Percentiles rank a stretch among this genome's conserved stretches.
These are phyloP conservation scores for Trichosporon coremiiforme DNA, from an alignment of 1,284 basidiomycete species.

Conservation along the genomic window DNA sequence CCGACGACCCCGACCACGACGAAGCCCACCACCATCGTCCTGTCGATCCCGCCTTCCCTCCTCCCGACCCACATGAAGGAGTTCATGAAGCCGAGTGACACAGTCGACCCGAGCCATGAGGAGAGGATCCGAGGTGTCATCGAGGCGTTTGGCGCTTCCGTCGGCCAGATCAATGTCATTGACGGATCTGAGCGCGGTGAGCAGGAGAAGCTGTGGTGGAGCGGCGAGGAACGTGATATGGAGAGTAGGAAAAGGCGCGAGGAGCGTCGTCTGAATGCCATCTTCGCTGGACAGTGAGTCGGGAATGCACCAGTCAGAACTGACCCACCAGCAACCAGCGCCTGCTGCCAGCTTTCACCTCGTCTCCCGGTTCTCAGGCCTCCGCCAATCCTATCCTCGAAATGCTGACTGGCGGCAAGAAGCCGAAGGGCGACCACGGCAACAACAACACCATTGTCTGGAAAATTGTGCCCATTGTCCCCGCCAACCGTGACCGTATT, in stretches of 20 bases:
- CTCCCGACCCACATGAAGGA: conserved; percentile 56
- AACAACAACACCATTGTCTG: conserved; percentile 29
- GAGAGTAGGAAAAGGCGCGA: conserved; percentile 38
- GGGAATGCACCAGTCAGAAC: background rate
- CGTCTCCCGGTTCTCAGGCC: background rate
- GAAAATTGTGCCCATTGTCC: conserved; percentile 69
- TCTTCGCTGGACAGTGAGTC: conserved; percentile 34
- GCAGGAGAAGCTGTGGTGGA: conserved; percentile 44
- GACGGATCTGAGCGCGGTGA: conserved; percentile 28
- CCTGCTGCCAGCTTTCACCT: conserved; percentile 27
- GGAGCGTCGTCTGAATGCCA: conserved; percentile 37
- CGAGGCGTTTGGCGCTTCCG: conserved; percentile 32
- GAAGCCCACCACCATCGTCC: conserved; percentile 72
- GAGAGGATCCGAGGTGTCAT: conserved; percentile 35
- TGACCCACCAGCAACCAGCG: conserved; percentile 26
- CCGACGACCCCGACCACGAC: conserved; percentile 19
- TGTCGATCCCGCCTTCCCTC: conserved; percentile 76
- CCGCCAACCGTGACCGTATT: conserved; percentile 62
- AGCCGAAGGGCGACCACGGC: conserved; percentile 24
- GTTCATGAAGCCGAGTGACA: conserved; percentile 35
- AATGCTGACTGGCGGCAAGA: conserved; percentile 25
- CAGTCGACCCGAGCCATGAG: conserved; percentile 40
- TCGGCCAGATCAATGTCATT: conserved; percentile 30
- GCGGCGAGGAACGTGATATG: conserved; percentile 44
- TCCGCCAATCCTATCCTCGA: conserved; percentile 27